These are phyloP conservation scores for Yamadazyma aaseri DNA, from an alignment of 1,139 yeast genomes.

Conservation along the genomic window DNA sequence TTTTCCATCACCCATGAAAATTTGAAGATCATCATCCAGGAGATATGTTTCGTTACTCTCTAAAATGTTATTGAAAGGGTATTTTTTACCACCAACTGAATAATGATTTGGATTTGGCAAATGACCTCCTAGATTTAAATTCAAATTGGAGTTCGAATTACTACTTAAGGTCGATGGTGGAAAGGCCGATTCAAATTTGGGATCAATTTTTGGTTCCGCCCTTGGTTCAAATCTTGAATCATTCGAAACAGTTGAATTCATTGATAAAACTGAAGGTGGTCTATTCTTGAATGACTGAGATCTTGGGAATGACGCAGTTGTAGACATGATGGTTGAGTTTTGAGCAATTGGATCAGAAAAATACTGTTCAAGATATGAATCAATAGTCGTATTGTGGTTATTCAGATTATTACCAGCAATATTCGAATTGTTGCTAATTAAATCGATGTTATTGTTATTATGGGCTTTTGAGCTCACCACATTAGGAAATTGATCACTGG, in stretches of 20 bases:
- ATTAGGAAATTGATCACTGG: neutral
- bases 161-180: slow-evolving; percentile 14
- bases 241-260: slow-evolving; percentile 30
- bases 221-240: slow-evolving; percentile 9
- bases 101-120: slow-evolving; percentile 1
- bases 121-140: slow-evolving; percentile 4
- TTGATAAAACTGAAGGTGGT: slow-evolving; percentile 44
- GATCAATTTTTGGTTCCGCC: slow-evolving; percentile 2
- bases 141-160: slow-evolving; percentile 9
- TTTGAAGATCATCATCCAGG: slow-evolving; percentile 16
- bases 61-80: slow-evolving; percentile 12
- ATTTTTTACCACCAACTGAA: slow-evolving; percentile 1
- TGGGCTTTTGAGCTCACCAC: neutral
- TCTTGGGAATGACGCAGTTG: slow-evolving; percentile 6
- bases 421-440: neutral
- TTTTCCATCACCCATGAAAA: slow-evolving; percentile 13
- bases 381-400: neutral
- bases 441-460: neutral
- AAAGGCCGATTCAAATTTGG: slow-evolving; percentile 9
- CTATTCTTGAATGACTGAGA: slow-evolving; percentile 21
- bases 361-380: slow-evolving; percentile 1
- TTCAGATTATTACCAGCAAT: neutral
- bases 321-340: slow-evolving; percentile 1
- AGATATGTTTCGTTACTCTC: slow-evolving; percentile 16
- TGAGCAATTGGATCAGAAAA: slow-evolving; percentile 3